A percentile compares a stretch with the other conserved stretches of the same genome.
phyloP scores from a whole-genome alignment of 2,329 filamentous ascomycete species.

The Cercospora sojina region DNA sequence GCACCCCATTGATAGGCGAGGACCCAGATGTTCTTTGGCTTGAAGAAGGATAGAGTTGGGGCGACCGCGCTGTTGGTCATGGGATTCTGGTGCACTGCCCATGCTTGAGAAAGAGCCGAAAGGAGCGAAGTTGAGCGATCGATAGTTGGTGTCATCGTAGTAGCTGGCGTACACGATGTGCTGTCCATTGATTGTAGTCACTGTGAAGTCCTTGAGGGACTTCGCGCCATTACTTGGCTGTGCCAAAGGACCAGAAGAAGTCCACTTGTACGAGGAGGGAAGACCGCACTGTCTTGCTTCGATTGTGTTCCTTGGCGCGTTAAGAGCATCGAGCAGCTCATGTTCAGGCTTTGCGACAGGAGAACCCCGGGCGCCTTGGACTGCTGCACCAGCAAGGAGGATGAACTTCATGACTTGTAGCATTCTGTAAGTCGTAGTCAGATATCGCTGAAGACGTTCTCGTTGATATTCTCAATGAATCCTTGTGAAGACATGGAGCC shows the following conservation, averaged over 20 bases:
- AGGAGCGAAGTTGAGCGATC: constrained; percentile 57
- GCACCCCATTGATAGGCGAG: constrained; percentile 65
- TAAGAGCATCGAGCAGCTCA: background rate
- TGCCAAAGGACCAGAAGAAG: constrained; percentile 46
- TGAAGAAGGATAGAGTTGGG: constrained; percentile 63
- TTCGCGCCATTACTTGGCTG: constrained; percentile 55
- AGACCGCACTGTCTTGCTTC: constrained; percentile 36
- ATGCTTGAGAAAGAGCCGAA: constrained; percentile 57
- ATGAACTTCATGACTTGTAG: background rate
- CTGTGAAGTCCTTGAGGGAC: constrained; percentile 64
- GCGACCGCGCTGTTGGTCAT: constrained; percentile 55
- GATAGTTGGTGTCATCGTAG: constrained; percentile 50
- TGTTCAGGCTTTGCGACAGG: background rate
- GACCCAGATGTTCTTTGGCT: constrained; percentile 62
- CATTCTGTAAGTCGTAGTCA: background rate
- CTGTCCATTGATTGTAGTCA: constrained; percentile 55
- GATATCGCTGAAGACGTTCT: background rate
- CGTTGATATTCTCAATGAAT: background rate
- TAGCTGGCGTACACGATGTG: constrained; percentile 61
- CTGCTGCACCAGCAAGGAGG: background rate
- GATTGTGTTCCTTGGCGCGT: background rate
- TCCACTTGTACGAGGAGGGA: constrained; percentile 58
- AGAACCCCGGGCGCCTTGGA: background rate
- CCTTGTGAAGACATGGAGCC: background rate
- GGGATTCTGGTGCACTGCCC: constrained; percentile 52